These are phyloP conservation scores for Blastobotrys niveus DNA, from an alignment of 1,139 yeast genomes.

Conservation along the genomic window DNA sequence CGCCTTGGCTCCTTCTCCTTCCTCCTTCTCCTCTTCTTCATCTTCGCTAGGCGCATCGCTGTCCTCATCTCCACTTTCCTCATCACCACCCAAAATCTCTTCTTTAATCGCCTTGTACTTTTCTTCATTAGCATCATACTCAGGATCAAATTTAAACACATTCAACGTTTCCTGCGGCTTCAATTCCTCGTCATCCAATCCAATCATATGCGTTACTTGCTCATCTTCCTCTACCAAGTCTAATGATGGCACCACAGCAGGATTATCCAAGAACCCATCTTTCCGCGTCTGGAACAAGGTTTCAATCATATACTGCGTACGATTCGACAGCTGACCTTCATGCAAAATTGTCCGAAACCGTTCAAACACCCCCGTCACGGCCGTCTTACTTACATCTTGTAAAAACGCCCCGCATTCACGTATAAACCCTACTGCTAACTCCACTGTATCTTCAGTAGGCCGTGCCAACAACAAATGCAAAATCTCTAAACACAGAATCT, in stretches of 20 bases:
- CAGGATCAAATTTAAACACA: constrained; percentile 47
- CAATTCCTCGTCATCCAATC: constrained; percentile 46
- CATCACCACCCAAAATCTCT: constrained; percentile 43
- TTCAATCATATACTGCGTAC: constrained; percentile 48
- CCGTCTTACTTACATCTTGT: constrained; percentile 39
- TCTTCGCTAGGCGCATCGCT: constrained; percentile 28
- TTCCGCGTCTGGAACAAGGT: constrained; percentile 49
- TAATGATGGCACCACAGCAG: constrained; percentile 41
- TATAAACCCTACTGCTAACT: constrained; percentile 43
- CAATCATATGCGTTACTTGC: constrained; percentile 52
- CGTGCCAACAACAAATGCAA: constrained; percentile 51
- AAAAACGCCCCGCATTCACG: constrained; percentile 44
- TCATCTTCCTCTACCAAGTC: constrained; percentile 67
- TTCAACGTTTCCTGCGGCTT: constrained; percentile 47
- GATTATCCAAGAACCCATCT: constrained; percentile 42
- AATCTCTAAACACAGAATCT: constrained; percentile 58
- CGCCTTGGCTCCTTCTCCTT: constrained; percentile 9
- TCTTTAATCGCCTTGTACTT: constrained; percentile 38
- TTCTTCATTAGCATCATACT: constrained; percentile 49
- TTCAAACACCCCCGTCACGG: constrained; percentile 52
- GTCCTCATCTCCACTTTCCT: constrained; percentile 19
- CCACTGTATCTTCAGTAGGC: constrained; percentile 51
- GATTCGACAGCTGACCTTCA: constrained; percentile 45
- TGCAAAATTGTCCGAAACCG: constrained; percentile 55
- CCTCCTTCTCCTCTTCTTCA: constrained; percentile 27